Evolutionary conservation across 495 filamentous ascomycete species (phyloP), one percentile per base, ranked within the genome.

Genomic region (Penicillium diatomitis): DNA sequence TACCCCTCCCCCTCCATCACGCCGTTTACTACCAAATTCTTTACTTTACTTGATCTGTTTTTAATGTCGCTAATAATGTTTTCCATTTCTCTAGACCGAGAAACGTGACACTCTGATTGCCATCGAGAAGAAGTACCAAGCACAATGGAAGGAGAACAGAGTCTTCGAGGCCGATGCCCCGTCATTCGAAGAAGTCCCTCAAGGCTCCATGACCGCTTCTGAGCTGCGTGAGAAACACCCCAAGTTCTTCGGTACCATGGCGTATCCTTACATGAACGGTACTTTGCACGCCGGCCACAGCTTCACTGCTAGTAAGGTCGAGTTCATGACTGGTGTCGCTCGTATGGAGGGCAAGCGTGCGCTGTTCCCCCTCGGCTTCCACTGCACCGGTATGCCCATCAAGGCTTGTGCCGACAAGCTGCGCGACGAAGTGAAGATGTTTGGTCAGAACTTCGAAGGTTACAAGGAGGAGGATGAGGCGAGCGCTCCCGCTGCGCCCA

Each of bases 381-480:
- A 98, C 71, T 94, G 88, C 69, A 96, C 94, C 0, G 92, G 92
- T 62, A 91, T 98, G 82, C 90, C 92, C 4, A 97, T 98, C 71
- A 96, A 96, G 66, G 90, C 92, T 4, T 95, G 87, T 61, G 91
- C 92, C 29, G 92, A 98, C 69, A 97, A 96, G 70, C 81, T 98
- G 34, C 74, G 76, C 41, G 84, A 91, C 46, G 94, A 98, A 62
- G 79, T 95, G 10, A 79, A 87, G 68, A 74, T 87, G 70, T 98
- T 98, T 63, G 94, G 92, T 27, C 68, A 83, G 61, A 80, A 87
- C 57, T 98, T 98, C 55, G 86, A 91, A 65, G 67, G 76, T 9
- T 90, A 86, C 61, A 65, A 79, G 40, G 81, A 81, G 46, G 79
- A 80, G 47, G 73, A 74, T 8, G 78, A 79, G 27, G 72, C 75